Evolutionary conservation across 306 rosid species (phyloP), one percentile per base, ranked within the genome.

Genomic region (Citrullus colocynthis): DNA sequence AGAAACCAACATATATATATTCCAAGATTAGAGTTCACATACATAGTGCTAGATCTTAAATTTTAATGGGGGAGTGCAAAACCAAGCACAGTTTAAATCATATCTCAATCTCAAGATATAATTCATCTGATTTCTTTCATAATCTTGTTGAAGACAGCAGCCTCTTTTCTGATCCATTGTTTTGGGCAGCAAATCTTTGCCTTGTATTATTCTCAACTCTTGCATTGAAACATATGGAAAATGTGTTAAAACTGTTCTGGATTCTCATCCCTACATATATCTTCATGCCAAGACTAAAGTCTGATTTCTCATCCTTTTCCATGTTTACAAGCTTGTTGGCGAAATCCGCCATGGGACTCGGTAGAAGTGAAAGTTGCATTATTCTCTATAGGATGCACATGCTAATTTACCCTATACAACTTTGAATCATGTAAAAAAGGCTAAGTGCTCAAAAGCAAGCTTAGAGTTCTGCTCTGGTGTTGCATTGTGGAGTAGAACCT

Each of bases 381-480:
- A 74, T 17, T 74, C 58, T 17, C 78, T 74, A 73, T 49, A 8
- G 44, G 56, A 72, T 45, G 77, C 56, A 51, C 39, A 49, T 73
- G 61, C 59, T 51, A 73, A 51, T 32, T 73, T 71, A 71, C 58
- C 77, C 44, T 73, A 74, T 74, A 74, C 78, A 74, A 51, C 42
- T 32, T 28, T 4, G 44, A 72, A 49, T 24, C 60, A 51, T 34
- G 49, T 51, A 4, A 30, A 7, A 4, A 30, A 7, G 78, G 63
- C 60, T 28, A 73, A 72, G 44, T 51, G 57, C 77, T 73, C 8
- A 1, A 30, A 51, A 34, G 49, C 45, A 34, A 74, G 10, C 13
- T 94, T 86, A 89, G 72, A 82, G 91, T 85, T 93, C 94, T 73
- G 80, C 88, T 85, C 89, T 94, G 88, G 88, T 85, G 76, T 87